These are phyloP conservation scores for Physcomitrellopsis africana DNA, from an alignment of 225 moss, liverwort and hornwort genomes.

Conservation along the genomic window DNA sequence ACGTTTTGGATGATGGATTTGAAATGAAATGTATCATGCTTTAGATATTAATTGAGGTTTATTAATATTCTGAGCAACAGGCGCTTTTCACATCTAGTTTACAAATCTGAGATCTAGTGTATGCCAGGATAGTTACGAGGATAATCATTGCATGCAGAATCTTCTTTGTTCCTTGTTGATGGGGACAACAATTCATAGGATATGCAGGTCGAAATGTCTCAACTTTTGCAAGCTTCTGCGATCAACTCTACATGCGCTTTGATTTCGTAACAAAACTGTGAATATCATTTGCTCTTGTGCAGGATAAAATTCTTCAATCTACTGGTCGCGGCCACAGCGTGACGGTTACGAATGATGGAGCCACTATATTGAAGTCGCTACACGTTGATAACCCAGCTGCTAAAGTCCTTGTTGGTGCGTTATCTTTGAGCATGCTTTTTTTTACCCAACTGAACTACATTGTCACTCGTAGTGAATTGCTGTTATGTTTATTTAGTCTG, in stretches of 20 bases:
- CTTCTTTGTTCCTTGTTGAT: too few relatives aligned
- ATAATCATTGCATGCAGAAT: background rate
- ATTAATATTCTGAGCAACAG: too few relatives aligned
- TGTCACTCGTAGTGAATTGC: too few relatives aligned
- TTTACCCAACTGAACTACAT: background rate
- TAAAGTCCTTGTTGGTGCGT: constrained; percentile 97
- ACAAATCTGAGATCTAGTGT: too few relatives aligned
- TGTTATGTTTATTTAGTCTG: background rate
- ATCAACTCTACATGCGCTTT: background rate
- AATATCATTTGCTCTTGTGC: background rate
- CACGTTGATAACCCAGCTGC: constrained; percentile 99
- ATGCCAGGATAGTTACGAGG: too few relatives aligned
- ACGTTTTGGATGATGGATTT: too few relatives aligned
- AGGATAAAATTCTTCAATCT: constrained; percentile 99
- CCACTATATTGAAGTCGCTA: constrained; percentile 95
- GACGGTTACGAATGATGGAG: constrained; percentile 96
- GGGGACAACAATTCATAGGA: background rate
- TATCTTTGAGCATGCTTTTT: constrained; percentile 11
- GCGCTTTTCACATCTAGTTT: too few relatives aligned
- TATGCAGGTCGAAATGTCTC: background rate
- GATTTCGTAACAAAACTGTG: background rate
- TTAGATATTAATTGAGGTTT: too few relatives aligned
- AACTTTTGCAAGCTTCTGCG: background rate
- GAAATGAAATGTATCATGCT: too few relatives aligned
- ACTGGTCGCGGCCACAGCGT: constrained; percentile 87